phyloP scores from a whole-genome alignment of 106 monocot species.

The Phalaenopsis aphrodite region DNA sequence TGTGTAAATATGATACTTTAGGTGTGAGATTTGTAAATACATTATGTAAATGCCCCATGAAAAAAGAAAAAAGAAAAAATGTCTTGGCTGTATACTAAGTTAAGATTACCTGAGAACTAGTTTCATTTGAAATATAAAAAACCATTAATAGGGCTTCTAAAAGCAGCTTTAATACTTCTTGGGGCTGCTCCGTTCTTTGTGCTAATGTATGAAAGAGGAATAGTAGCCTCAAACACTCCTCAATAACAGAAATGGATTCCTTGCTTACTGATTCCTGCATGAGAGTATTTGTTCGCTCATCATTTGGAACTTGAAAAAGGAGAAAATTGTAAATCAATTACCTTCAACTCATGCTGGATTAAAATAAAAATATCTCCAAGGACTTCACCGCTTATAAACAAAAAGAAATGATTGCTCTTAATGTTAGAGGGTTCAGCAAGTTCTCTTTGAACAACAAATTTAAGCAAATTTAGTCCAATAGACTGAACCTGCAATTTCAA shows the following conservation, averaged over 20 bases:
- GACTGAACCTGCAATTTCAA: constrained; percentile 42
- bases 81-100: not conserved
- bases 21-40: no score
- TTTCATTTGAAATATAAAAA: constrained; percentile 31
- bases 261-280: constrained; percentile 39
- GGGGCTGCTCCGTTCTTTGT: constrained; percentile 36
- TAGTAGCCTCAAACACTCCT: constrained; percentile 74
- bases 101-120: constrained; percentile 43
- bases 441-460: constrained; percentile 55
- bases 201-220: constrained; percentile 61
- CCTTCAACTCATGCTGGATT: constrained; percentile 55
- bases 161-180: constrained; percentile 36
- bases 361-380: constrained; percentile 58
- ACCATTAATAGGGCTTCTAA: constrained; percentile 73
- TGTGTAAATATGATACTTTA: no score
- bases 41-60: no score
- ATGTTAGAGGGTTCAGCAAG: constrained; percentile 25
- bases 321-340: constrained; percentile 18
- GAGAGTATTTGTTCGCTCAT: constrained; percentile 3
- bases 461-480: constrained; percentile 56
- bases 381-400: constrained; percentile 55
- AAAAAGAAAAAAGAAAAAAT: not conserved
- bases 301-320: not conserved
- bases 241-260: constrained; percentile 43
- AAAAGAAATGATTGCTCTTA: constrained; percentile 28